Evolutionary conservation across 2,329 filamentous ascomycete genomes (phyloP), one percentile per base, ranked within the genome.

Genomic region (Xylaria multiplex): DNA sequence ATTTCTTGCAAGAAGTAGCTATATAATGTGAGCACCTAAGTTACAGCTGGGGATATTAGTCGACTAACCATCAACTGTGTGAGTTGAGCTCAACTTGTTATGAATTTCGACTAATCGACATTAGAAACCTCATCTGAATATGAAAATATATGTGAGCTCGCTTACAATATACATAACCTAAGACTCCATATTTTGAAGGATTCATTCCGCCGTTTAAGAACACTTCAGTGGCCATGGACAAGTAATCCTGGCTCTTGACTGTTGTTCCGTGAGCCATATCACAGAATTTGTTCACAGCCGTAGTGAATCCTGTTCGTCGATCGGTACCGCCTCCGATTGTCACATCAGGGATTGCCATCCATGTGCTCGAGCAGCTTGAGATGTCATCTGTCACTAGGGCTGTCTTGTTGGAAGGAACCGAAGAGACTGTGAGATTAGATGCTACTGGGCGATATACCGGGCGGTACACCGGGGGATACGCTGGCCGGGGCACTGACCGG

Each of bases 81-180:
- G 74, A 57, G 69, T 67, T 11, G 66, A 58, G 54, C 45, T 58
- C 56, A 69, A 35, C 53, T 76, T 76, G 58, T 76, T 76, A 64
- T 75, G 74, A 7, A 76, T 71, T 64, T 76, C 74, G 40, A 75
- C 74, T 76, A 55, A 27, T 42, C n/a, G 19, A 56, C 3, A 11
- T 55, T 37, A 58, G 46, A 8, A 42, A 42, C 14, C 22, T 42
- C 13, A 3, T 14, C 6, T 22, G n/a, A n/a, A 30, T 22, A 7
- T 13, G n/a, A 30, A 53, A 24, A 19, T 0, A 3, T 11, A 16
- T 19, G 16, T n/a, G 30, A 19, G 57, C 24, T 42, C 16, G 57
- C 72, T 64, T 64, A 76, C 74, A 75, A 48, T 75, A 75, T 9
- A 75, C 72, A 52, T 70, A 76, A n/a, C 74, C 74, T 11, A 76